Conservation (phyloP, 2,329 filamentous ascomycete genomes). For the Aspergillus calidoustus region DNA sequence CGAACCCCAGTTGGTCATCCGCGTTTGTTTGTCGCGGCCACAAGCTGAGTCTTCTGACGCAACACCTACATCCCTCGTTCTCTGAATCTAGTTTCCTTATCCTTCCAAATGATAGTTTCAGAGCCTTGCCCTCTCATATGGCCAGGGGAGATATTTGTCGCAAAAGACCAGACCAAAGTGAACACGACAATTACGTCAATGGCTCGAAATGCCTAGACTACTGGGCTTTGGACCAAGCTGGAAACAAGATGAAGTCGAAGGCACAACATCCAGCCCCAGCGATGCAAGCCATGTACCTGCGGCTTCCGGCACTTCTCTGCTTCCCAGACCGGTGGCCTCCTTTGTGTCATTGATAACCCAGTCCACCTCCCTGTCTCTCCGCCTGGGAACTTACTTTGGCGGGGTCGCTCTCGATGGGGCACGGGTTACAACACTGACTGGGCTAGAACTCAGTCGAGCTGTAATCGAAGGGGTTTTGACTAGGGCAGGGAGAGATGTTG, state of each 20-base stretch:
- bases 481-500: slow-evolving; percentile 50
- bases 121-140: slow-evolving; percentile 10
- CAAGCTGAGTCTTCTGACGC: slow-evolving; percentile 17
- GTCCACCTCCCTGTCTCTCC: slow-evolving; percentile 50
- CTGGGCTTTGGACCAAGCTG: slow-evolving; percentile 22
- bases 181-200: slow-evolving; percentile 15
- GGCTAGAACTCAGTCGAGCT: slow-evolving; percentile 50
- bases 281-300: slow-evolving; percentile 31
- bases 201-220: slow-evolving; percentile 26
- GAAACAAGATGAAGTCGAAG: slow-evolving; percentile 18
- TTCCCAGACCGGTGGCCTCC: slow-evolving; percentile 50
- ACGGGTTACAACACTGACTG: slow-evolving; percentile 49
- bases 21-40: slow-evolving; percentile 4
- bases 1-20: slow-evolving; percentile 7
- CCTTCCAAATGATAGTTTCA: background rate
- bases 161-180: slow-evolving; percentile 5
- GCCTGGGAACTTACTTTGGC: slow-evolving; percentile 50
- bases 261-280: slow-evolving; percentile 6
- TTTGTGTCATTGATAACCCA: slow-evolving; percentile 50
- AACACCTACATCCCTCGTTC: background rate
- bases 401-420: slow-evolving; percentile 50
- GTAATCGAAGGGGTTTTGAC: slow-evolving; percentile 51
- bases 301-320: slow-evolving; percentile 42
- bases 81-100: background rate
- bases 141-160: background rate